Evolutionary conservation across 2,329 filamentous ascomycete genomes (phyloP).

Genomic region (Westerdykella ornata): DNA sequence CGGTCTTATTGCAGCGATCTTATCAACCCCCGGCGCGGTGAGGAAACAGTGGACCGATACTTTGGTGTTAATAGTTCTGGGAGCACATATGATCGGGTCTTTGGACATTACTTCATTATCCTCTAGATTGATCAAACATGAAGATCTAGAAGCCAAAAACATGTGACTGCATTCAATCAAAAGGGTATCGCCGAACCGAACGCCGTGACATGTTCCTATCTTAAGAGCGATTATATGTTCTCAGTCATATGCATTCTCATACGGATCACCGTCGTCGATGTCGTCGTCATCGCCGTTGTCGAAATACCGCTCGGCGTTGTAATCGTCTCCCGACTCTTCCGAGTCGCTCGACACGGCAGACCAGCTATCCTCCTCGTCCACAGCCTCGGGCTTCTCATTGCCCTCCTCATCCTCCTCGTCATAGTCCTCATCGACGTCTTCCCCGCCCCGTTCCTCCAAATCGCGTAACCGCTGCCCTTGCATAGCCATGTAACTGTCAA

Average conservation of each 20-base stretch:
- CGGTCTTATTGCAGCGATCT: no score
- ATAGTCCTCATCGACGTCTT: slow-evolving; percentile 35
- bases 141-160: background rate
- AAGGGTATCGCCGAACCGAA: background rate
- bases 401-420: slow-evolving; percentile 45
- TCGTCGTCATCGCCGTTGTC: slow-evolving; percentile 48
- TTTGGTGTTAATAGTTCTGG: no score
- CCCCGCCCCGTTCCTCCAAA: slow-evolving; percentile 42
- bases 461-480: slow-evolving; percentile 42
- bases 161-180: background rate
- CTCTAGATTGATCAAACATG: background rate
- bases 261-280: slow-evolving; percentile 32
- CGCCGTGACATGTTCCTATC: background rate
- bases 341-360: slow-evolving; percentile 51
- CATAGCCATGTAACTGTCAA: background rate
- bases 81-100: background rate
- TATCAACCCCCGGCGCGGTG: no score
- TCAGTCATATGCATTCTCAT: slow-evolving; percentile 33
- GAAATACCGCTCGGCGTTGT: slow-evolving; percentile 54
- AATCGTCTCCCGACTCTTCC: slow-evolving; percentile 60
- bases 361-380: slow-evolving; percentile 53
- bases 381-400: slow-evolving; percentile 47
- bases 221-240: background rate
- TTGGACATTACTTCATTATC: background rate
- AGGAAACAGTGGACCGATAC: no score